These are phyloP conservation scores for Malania oleifera DNA, from an alignment of 164 flowering plant species.

Conservation along the genomic window DNA sequence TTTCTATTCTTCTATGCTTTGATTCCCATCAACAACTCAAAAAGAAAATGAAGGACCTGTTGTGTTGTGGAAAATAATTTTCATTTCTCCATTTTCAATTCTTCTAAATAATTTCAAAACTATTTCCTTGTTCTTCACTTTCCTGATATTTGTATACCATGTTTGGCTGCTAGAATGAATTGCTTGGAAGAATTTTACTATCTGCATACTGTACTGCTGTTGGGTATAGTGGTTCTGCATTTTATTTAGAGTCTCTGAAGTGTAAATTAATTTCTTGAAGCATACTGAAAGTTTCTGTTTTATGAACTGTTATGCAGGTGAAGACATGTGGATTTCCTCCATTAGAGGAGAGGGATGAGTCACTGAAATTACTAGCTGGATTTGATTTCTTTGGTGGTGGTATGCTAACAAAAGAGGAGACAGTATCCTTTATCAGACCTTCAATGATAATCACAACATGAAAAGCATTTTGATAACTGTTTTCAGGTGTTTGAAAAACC, in stretches of 20 bases:
- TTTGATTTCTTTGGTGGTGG: constrained; percentile 93
- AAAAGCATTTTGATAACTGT: background rate
- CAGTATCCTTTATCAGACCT: constrained; percentile 42
- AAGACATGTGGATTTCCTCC: constrained; percentile 96
- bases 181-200: no score
- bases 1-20: no score
- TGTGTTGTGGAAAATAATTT: no score
- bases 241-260: background rate
- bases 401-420: constrained; percentile 58
- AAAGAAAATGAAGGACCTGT: no score
- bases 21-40: no score
- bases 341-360: constrained; percentile 78
- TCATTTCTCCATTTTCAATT: no score
- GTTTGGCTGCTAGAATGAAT: no score
- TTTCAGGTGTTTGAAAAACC: background rate
- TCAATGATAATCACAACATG: background rate
- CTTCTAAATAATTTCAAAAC: no score
- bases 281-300: constrained; percentile 5
- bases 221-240: background rate
- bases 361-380: constrained; percentile 50
- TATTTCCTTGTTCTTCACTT: no score
- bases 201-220: no score
- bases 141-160: no score
- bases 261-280: background rate
- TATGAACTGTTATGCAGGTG: constrained; percentile 41